Conservation (phyloP, 78 protist species). For the Dictyostelium brefeldianum region DNA sequence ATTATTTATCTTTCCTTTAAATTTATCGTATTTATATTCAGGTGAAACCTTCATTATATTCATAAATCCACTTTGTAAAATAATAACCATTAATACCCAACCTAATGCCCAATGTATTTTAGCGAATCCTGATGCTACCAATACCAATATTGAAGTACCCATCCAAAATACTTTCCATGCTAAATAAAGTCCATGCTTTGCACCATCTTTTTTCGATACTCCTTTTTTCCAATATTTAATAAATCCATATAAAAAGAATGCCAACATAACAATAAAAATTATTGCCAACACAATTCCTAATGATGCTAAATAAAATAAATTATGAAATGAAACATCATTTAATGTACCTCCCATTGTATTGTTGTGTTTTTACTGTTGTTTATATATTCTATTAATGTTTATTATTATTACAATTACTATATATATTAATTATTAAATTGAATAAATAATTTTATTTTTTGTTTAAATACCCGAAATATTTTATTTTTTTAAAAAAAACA, state of each 20-base stretch:
- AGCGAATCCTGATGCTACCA: conserved; percentile 49
- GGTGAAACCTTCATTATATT: conserved; percentile 8
- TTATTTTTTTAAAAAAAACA: too few species aligned
- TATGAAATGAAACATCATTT: conserved; percentile 14
- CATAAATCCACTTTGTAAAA: conserved; percentile 41
- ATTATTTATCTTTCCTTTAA: not conserved
- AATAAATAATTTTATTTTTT: too few species aligned
- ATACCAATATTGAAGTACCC: conserved; percentile 26
- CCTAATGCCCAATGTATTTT: conserved; percentile 48
- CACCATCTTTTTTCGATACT: conserved; percentile 21
- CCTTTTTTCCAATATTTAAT: not conserved
- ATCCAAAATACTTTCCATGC: conserved; percentile 45
- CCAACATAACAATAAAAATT: not conserved
- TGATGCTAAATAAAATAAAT: conserved; percentile 20
- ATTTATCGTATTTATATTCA: conserved; percentile 15
- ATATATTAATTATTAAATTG: too few species aligned
- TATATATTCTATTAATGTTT: not conserved
- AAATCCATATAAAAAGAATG: not conserved
- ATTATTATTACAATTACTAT: not conserved
- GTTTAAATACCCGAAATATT: too few species aligned
- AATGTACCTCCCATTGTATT: not conserved
- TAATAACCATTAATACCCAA: conserved; percentile 29
- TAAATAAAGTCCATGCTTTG: not conserved
- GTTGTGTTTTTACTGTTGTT: too few species aligned
- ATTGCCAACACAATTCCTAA: not conserved